Conservation (phyloP, 805 yeast species). For the Grigorovia yakushimaensis region DNA sequence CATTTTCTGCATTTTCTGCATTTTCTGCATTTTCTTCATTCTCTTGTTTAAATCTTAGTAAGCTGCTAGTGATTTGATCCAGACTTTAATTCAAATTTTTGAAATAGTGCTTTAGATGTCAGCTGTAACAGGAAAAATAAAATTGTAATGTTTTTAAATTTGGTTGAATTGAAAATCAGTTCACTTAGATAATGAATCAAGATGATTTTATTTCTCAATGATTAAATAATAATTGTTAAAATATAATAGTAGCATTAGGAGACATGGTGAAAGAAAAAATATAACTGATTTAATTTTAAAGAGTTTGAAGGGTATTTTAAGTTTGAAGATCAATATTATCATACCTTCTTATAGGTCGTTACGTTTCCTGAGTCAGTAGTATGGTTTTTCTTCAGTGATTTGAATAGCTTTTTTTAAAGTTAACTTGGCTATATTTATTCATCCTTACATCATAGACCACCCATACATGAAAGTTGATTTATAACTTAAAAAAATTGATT, state of each 20-base stretch:
- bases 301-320: not conserved
- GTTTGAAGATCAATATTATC: not conserved
- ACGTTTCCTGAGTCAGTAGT: not conserved
- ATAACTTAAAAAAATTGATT: not conserved
- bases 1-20: no score
- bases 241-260: not conserved
- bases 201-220: no score
- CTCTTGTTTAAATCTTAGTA: no score
- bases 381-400: not conserved
- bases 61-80: no score
- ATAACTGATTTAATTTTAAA: not conserved
- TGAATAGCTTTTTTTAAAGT: not conserved
- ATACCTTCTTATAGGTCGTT: not conserved
- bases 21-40: no score
- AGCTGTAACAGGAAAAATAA: no score
- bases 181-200: no score
- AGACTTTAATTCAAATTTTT: no score
- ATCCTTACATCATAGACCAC: not conserved
- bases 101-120: no score
- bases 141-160: no score
- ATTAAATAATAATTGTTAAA: not conserved
- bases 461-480: not conserved
- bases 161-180: no score
- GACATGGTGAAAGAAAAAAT: not conserved
- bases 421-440: not conserved